phyloP scores from a whole-genome alignment of 1,139 yeast genomes.

The Magnusiomyces paraingens region DNA sequence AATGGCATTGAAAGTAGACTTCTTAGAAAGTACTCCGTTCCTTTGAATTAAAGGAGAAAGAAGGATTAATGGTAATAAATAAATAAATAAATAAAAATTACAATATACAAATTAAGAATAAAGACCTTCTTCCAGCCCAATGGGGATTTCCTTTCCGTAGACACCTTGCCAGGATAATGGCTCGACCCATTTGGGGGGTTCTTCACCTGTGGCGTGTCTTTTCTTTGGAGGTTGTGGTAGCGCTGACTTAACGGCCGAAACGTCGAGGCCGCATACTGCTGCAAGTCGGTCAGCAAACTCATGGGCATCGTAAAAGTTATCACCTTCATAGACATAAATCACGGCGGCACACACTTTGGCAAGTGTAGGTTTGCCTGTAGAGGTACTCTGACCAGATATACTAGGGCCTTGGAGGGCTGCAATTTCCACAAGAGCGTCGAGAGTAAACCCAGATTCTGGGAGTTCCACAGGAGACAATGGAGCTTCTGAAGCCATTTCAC shows the following conservation, averaged over 20 bases:
- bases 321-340: slow-evolving; percentile 80
- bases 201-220: neutral
- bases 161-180: slow-evolving; percentile 85
- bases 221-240: slow-evolving; percentile 16
- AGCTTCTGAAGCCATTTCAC: slow-evolving; percentile 12
- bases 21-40: slow-evolving; percentile 25
- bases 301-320: slow-evolving; percentile 69
- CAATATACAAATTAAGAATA: slow-evolving; percentile 42
- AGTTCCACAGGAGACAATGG: slow-evolving; percentile 15
- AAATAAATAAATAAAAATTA: neutral
- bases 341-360: slow-evolving; percentile 24
- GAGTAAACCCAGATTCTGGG: slow-evolving; percentile 30
- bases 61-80: too few species aligned
- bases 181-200: slow-evolving; percentile 34
- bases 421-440: slow-evolving; percentile 23
- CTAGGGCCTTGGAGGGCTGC: neutral
- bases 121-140: slow-evolving; percentile 70
- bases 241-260: slow-evolving; percentile 3
- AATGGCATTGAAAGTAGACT: slow-evolving; percentile 64
- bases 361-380: slow-evolving; percentile 15
- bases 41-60: neutral
- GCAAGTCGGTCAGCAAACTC: slow-evolving; percentile 42
- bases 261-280: slow-evolving; percentile 31
- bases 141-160: slow-evolving; percentile 69
- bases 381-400: neutral